A percentile compares a stretch with the other conserved stretches of the same genome.
These are phyloP conservation scores for Dothideomycetes sp. DNA, from an alignment of 2,329 filamentous ascomycete species.

Conservation along the genomic window DNA sequence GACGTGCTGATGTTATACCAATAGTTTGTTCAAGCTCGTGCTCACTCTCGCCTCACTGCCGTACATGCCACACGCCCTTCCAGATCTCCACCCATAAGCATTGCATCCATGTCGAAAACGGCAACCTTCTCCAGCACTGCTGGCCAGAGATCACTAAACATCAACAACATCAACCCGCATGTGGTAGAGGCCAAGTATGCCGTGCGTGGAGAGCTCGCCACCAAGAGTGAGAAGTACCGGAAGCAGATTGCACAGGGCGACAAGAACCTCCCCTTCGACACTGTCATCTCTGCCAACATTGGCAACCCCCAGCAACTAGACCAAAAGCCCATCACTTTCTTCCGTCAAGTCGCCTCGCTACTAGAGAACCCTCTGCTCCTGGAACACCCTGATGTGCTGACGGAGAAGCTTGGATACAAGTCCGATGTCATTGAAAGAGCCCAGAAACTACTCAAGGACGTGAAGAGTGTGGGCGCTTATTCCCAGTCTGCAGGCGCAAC, in stretches of 20 bases:
- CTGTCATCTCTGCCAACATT: constrained; percentile 95
- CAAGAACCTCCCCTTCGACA: constrained; percentile 68
- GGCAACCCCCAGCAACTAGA: constrained; percentile 98
- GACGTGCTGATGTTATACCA: no score
- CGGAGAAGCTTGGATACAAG: constrained; percentile 72
- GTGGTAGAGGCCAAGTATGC: constrained; percentile 86
- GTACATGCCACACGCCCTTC: neutral
- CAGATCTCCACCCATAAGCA: constrained; percentile 3
- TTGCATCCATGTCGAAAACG: neutral
- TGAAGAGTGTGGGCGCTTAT: constrained; percentile 91
- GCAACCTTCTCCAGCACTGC: constrained; percentile 6
- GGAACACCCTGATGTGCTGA: constrained; percentile 69
- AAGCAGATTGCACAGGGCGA: constrained; percentile 52
- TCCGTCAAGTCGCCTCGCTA: constrained; percentile 88
- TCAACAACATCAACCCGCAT: constrained; percentile 86
- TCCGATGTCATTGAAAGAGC: constrained; percentile 79
- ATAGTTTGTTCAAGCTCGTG: no score
- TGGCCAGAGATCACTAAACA: constrained; percentile 39
- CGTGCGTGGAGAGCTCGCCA: constrained; percentile 88
- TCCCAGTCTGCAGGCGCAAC: constrained; percentile 86
- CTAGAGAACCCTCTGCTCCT: constrained; percentile 82
- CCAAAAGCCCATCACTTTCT: constrained; percentile 98
- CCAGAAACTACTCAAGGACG: constrained; percentile 65
- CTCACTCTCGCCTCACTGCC: neutral
- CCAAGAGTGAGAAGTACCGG: constrained; percentile 86